Evolutionary conservation across 2,329 filamentous ascomycete species (phyloP).

Genomic region (Waltergamsia citrina): DNA sequence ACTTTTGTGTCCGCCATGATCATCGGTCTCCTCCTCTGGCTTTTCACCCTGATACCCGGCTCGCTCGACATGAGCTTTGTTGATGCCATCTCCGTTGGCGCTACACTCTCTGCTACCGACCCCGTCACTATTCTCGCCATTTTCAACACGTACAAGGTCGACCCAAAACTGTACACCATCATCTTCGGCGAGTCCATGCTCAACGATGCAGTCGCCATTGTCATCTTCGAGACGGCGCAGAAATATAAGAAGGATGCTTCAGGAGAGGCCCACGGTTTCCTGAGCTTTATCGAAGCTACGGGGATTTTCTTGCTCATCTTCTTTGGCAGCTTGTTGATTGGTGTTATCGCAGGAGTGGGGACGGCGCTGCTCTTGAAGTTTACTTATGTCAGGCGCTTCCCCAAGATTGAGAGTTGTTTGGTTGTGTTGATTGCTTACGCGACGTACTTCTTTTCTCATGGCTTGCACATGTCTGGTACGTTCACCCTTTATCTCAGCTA

Average conservation of each 20-base stretch:
- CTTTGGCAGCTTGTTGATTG: conserved; percentile 87
- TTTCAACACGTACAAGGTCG: conserved; percentile 98
- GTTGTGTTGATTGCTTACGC: conserved; percentile 92
- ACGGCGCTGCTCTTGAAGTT: conserved; percentile 89
- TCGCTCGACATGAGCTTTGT: conserved; percentile 82
- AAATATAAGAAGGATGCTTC: conserved; percentile 80
- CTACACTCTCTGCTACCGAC: conserved; percentile 92
- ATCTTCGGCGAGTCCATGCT: conserved; percentile 98
- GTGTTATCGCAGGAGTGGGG: conserved; percentile 74
- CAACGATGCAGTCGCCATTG: conserved; percentile 97
- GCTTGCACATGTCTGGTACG: conserved; percentile 84
- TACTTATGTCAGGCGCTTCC: conserved; percentile 83
- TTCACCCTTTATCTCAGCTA: neutral
- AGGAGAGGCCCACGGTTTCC: conserved; percentile 64
- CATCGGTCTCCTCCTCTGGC: conserved; percentile 75
- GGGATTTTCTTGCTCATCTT: conserved; percentile 94
- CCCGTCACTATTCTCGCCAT: conserved; percentile 97
- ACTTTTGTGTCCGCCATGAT: conserved; percentile 97
- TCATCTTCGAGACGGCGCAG: conserved; percentile 95
- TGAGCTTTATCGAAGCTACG: conserved; percentile 83
- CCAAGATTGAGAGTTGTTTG: conserved; percentile 94
- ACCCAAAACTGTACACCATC: conserved; percentile 95
- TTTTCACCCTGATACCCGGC: conserved; percentile 81
- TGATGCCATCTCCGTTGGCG: conserved; percentile 92
- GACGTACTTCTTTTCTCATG: conserved; percentile 96